These are phyloP conservation scores for Tuber calosporum DNA, from an alignment of 495 filamentous ascomycete species.

Conservation along the genomic window DNA sequence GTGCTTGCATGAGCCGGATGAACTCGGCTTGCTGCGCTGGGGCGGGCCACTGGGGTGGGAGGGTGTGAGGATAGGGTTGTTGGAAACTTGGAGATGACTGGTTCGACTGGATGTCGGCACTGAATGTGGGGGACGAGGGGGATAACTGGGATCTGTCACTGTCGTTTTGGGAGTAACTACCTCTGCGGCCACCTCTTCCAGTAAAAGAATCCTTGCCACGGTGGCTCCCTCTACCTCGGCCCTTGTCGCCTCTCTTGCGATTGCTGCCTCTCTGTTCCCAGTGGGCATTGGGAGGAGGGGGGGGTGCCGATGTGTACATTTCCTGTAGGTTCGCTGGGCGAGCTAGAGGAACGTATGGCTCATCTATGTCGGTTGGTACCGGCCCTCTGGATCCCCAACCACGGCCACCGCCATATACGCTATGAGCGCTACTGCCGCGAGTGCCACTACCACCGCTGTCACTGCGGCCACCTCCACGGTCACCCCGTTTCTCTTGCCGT, in stretches of 20 bases:
- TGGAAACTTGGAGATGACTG: conserved; percentile 23
- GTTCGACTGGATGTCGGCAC: conserved; percentile 33
- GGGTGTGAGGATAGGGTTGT: conserved; percentile 23
- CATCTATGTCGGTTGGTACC: conserved; percentile 40
- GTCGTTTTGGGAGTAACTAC: conserved; percentile 31
- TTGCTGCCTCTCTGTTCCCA: conserved; percentile 48
- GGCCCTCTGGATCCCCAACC: conserved; percentile 39
- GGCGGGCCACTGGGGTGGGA: conserved; percentile 25
- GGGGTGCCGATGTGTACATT: conserved; percentile 47
- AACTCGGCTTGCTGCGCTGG: conserved; percentile 20
- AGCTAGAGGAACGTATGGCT: conserved; percentile 41
- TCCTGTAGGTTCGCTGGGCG: conserved; percentile 42
- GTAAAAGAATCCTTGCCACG: conserved; percentile 41
- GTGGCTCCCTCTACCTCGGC: conserved; percentile 45
- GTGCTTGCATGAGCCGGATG: conserved; percentile 5
- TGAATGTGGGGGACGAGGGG: conserved; percentile 17
- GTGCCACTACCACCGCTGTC: background rate
- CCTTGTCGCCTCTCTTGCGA: conserved; percentile 46
- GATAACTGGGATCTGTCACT: conserved; percentile 24
- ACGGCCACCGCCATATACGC: background rate
- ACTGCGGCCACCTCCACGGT: conserved; percentile 5
- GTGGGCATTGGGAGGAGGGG: conserved; percentile 40
- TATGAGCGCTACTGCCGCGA: background rate
- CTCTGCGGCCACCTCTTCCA: conserved; percentile 39
- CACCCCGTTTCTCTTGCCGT: conserved; percentile 45